Conservation (phyloP, 129 eudicot species). For the Flaveria ramosissima region DNA sequence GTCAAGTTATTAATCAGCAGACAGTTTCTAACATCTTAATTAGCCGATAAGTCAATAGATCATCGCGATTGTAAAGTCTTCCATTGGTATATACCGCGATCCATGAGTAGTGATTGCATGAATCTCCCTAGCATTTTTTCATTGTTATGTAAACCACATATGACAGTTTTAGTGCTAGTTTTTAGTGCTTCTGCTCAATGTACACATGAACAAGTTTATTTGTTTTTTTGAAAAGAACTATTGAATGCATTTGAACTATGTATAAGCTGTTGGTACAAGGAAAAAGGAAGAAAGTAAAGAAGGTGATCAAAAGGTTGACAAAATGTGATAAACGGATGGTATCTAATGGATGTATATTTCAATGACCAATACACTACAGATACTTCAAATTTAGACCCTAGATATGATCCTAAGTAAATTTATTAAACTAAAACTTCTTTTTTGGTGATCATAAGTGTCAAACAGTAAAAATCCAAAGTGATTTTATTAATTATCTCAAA, state of each 20-base stretch:
- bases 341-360: too few species aligned
- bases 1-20: background rate
- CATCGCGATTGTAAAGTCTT: background rate
- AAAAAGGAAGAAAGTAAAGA: background rate
- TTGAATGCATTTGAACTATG: background rate
- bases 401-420: background rate
- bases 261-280: too few species aligned
- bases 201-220: background rate
- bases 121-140: background rate
- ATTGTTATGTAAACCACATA: background rate
- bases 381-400: background rate
- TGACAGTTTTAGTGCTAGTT: too few species aligned
- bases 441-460: too few species aligned
- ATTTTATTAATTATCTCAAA: too few species aligned
- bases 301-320: background rate
- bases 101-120: background rate
- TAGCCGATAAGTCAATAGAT: background rate
- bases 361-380: background rate
- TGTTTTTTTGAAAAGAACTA: background rate
- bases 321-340: background rate
- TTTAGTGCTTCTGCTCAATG: background rate
- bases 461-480: too few species aligned
- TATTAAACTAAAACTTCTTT: too few species aligned
- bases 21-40: background rate
- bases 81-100: background rate